Evolutionary conservation across 768 basidiomycete species (phyloP), one percentile per base, ranked within the genome.

Genomic region (Tricholoma saponaceum): DNA sequence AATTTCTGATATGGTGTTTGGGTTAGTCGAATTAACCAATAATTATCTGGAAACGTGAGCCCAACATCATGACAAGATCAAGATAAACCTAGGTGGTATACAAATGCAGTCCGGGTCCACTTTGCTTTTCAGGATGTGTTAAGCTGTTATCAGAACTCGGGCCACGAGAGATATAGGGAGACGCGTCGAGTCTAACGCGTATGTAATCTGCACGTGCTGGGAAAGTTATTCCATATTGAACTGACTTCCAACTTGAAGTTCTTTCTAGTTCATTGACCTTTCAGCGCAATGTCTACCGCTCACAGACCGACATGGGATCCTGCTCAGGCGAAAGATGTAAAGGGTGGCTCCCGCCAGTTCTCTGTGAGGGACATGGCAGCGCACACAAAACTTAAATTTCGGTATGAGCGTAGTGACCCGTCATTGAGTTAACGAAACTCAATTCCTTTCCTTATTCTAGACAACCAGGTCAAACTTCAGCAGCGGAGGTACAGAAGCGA

Each of bases 231-330:
- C 43, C 43, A 44, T 44, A 44, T 44, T 6, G 41, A 20, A 43
- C 41, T 3, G 12, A 12, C 14, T n/a, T 37, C 16, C 13, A 12
- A 37, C 16, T 37, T 12, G 6, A 37, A 37, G 37, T 37, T 37
- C 37, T 5, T 43, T 43, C 7, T 5, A n/a, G n/a, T 41, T 20
- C 39, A 18, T 20, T 2, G 18, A 20, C 39, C 35, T 37, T n/a
- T n/a, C 14, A 22, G 41, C 57, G 61, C 62, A 57, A 92, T 92
- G 91, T 93, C 92, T 54, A 94, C 90, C 77, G 91, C 91, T 3
- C 92, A 95, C 71, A 85, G 92, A 75, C 92, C 92, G 65, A 95
- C 92, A 84, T 98, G 95, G 95, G 92, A 95, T 63, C 96, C 96
- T 1, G 95, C 95, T 0, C 92, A 95, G 72, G 96, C 92, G 32